phyloP scores from a whole-genome alignment of 805 yeast species.

The Cyberlindnera japonica region DNA sequence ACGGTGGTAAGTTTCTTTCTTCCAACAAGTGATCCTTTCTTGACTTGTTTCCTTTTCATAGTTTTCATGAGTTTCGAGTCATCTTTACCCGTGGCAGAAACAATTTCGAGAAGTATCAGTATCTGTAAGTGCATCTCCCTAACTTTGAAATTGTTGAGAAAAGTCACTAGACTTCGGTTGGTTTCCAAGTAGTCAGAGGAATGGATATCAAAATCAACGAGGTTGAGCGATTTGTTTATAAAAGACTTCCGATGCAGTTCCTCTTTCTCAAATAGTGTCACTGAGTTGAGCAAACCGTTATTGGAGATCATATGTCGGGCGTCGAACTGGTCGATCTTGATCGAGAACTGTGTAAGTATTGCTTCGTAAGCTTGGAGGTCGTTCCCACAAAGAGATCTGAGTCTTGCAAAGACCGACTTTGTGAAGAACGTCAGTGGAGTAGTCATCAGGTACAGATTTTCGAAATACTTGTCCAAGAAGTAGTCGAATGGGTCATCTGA shows the following conservation, averaged over 20 bases:
- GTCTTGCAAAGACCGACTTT: constrained; percentile 47
- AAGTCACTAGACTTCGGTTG: constrained; percentile 28
- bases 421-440: constrained; percentile 38
- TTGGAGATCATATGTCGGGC: constrained; percentile 33
- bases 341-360: constrained; percentile 30
- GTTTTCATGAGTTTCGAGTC: constrained; percentile 34
- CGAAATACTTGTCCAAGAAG: constrained; percentile 32
- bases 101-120: constrained; percentile 43
- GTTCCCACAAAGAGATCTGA: constrained; percentile 39
- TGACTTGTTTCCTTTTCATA: constrained; percentile 5
- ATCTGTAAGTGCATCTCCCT: constrained; percentile 57
- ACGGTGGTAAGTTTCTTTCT: constrained; percentile 31
- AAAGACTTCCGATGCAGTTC: constrained; percentile 26
- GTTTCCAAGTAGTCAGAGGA: constrained; percentile 24
- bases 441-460: constrained; percentile 32
- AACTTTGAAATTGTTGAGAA: constrained; percentile 42
- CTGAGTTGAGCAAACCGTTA: constrained; percentile 30
- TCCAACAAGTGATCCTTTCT: constrained; percentile 30
- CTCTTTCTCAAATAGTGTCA: constrained; percentile 26
- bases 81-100: constrained; percentile 34
- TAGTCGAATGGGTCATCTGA: constrained; percentile 28
- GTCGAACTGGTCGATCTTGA: constrained; percentile 40
- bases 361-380: constrained; percentile 22
- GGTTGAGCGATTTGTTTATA: constrained; percentile 24
- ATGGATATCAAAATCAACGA: constrained; percentile 26